phyloP scores from a whole-genome alignment of 2,329 filamentous ascomycete genomes.

The Trichoderma asperellum region DNA sequence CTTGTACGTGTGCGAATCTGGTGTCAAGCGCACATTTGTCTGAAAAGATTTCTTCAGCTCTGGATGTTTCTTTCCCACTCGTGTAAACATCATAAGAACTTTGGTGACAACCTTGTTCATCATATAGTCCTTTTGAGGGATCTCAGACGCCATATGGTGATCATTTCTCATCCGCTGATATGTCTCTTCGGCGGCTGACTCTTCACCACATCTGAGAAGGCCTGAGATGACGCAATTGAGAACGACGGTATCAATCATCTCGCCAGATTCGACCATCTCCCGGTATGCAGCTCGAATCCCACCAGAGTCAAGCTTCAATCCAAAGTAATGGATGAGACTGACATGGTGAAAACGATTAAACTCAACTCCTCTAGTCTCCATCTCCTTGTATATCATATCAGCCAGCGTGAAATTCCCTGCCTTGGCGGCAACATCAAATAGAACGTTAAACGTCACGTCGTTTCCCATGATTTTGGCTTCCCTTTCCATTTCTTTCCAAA shows the following conservation, averaged over 20 bases:
- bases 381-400: conserved; percentile 82
- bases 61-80: conserved; percentile 58
- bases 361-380: conserved; percentile 67
- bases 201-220: conserved; percentile 76
- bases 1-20: conserved; percentile 78
- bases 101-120: conserved; percentile 56
- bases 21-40: conserved; percentile 65
- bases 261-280: conserved; percentile 80
- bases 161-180: conserved; percentile 81
- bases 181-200: conserved; percentile 74
- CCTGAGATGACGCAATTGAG: conserved; percentile 86
- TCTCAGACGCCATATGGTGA: conserved; percentile 46
- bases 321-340: conserved; percentile 81
- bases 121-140: conserved; percentile 52
- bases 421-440: conserved; percentile 88
- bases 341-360: conserved; percentile 82
- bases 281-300: conserved; percentile 77
- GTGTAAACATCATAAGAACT: conserved; percentile 61
- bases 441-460: conserved; percentile 86
- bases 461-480: conserved; percentile 66
- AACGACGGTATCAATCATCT: conserved; percentile 84
- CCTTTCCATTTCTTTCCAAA: conserved; percentile 92
- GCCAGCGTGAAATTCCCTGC: conserved; percentile 82
- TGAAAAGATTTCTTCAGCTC: conserved; percentile 61
- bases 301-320: conserved; percentile 71